Base-by-base conservation (phyloP, 257 asterid species). In the Solanum megistacrolobum region DNA sequence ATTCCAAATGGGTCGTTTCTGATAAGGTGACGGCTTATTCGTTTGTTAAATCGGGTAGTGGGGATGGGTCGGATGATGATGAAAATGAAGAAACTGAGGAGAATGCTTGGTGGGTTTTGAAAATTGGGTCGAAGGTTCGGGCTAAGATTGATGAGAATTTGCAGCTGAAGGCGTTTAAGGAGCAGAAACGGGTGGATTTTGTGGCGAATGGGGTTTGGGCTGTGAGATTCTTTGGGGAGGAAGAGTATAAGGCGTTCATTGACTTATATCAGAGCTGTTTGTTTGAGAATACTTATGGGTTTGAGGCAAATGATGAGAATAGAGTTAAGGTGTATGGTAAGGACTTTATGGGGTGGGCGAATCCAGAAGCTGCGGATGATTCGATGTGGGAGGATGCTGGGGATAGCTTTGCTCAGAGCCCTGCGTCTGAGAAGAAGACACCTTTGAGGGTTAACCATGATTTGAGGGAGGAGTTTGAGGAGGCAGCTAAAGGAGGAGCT, bases 261-360 rank as follows among this genome's bases (percentile, higher is more conserved):
- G 94, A 88, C 55, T 92, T 88, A 62, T 97, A 91, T 87, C 92
- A 94, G 89, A 95, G 90, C 12, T 97, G 93, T 88, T 82, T 95
- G 90, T 97, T 97, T 88, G 98, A 96, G 95, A 97, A 97, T 72
- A 96, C 96, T 9, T 91, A 93, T 89, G 97, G 96, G 13, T 96
- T 91, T 68, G 98, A 96, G 87, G 96, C 98, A 13, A 97, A 93
- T 86, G 96, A 96, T 83, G 96, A 81, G 68, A 97, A 92, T 78
- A 94, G 90, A 92, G 91, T 96, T 76, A 97, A 96, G 94, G 98
- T 97, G 9, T 97, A 93, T 2, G 99, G 99, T 72, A 97, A 97
- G 93, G 99, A 97, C 85, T 97, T 97, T 74, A 89, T 97, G 0
- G 98, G 96, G 21, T 97, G 99, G 99, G 99, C 98, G 9, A 95